A percentile compares a stretch with the other conserved stretches of the same genome.
Evolutionary conservation across 2,329 filamentous ascomycete species (phyloP).

Genomic region (Basipetospora chlamydospora): DNA sequence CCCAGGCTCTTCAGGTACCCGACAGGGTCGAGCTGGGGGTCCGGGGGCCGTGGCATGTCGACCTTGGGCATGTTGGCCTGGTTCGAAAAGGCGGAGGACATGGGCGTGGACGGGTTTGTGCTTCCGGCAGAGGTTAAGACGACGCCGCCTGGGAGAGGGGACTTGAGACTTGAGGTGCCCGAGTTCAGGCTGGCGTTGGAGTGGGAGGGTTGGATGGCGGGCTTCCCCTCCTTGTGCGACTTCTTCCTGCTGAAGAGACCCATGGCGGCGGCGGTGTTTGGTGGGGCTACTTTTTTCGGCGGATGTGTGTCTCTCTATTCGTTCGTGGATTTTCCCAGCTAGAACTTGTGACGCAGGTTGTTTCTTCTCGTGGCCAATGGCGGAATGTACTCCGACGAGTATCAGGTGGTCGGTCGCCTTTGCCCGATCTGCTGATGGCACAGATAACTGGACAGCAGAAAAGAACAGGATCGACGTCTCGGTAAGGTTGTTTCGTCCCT

Average conservation of each 20-base stretch:
- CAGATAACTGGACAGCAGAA: no score
- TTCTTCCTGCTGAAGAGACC: slow-evolving; percentile 9
- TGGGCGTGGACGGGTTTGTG: slow-evolving; percentile 29
- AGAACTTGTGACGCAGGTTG: not conserved
- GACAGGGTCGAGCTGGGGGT: slow-evolving; percentile 75
- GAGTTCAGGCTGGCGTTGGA: slow-evolving; percentile 39
- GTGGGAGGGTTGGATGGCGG: slow-evolving; percentile 26
- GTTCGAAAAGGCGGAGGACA: slow-evolving; percentile 38
- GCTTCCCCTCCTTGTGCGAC: slow-evolving; percentile 10
- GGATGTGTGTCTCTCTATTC: not conserved
- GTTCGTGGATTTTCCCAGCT: not conserved
- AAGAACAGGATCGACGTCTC: no score
- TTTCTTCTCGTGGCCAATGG: not conserved
- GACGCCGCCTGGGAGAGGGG: slow-evolving; percentile 19
- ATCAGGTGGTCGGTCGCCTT: not conserved
- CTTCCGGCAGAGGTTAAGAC: slow-evolving; percentile 39
- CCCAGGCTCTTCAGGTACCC: slow-evolving; percentile 84
- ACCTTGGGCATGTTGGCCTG: slow-evolving; percentile 52
- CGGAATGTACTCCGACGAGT: not conserved
- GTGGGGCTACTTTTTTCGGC: not conserved
- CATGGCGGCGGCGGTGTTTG: slow-evolving; percentile 4
- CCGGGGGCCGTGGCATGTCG: slow-evolving; percentile 69
- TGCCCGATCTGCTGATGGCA: no score
- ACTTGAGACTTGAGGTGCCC: slow-evolving; percentile 31
- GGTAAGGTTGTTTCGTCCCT: no score